These are phyloP conservation scores for Endocalyx cinctus DNA, from an alignment of 2,329 filamentous ascomycete genomes.

Conservation along the genomic window DNA sequence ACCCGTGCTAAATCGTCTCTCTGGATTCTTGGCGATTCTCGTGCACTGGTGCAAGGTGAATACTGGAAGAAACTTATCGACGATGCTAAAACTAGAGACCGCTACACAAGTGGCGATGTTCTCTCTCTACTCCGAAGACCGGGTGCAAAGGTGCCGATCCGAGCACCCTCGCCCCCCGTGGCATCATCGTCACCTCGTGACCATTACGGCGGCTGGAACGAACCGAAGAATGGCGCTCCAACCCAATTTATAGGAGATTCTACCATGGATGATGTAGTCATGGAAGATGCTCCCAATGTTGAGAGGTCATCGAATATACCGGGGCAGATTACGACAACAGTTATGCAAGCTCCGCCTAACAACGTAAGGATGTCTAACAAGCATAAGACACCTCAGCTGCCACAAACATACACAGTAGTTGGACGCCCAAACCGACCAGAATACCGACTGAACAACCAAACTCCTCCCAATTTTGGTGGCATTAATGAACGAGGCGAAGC, in stretches of 20 bases:
- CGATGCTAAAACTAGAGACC: conserved; percentile 68
- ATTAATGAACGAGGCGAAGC: conserved; percentile 27
- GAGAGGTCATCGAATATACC: too few species aligned
- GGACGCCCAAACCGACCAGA: conserved; percentile 13
- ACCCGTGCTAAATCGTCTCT: conserved; percentile 95
- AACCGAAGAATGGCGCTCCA: neutral
- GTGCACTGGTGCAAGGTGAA: conserved; percentile 78
- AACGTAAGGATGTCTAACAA: too few species aligned
- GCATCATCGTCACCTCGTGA: conserved; percentile 2
- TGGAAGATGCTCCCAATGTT: conserved; percentile 24
- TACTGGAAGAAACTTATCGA: conserved; percentile 87
- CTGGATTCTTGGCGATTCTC: conserved; percentile 92
- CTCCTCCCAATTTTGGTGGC: conserved; percentile 15
- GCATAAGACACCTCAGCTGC: conserved; percentile 18
- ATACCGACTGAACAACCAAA: conserved; percentile 5
- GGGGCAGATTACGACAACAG: too few species aligned
- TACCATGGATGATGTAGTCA: conserved; percentile 20
- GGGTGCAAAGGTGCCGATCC: conserved; percentile 28
- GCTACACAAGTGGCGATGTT: conserved; percentile 68
- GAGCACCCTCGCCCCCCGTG: conserved; percentile 2
- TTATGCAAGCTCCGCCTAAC: too few species aligned
- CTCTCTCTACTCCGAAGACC: conserved; percentile 44
- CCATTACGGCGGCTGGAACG: neutral
- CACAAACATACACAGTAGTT: conserved; percentile 22
- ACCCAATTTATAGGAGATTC: neutral